Percentiles rank a stretch among this genome's conserved stretches.
Conservation (phyloP, 768 basidiomycete species). For the Panus rudis region DNA sequence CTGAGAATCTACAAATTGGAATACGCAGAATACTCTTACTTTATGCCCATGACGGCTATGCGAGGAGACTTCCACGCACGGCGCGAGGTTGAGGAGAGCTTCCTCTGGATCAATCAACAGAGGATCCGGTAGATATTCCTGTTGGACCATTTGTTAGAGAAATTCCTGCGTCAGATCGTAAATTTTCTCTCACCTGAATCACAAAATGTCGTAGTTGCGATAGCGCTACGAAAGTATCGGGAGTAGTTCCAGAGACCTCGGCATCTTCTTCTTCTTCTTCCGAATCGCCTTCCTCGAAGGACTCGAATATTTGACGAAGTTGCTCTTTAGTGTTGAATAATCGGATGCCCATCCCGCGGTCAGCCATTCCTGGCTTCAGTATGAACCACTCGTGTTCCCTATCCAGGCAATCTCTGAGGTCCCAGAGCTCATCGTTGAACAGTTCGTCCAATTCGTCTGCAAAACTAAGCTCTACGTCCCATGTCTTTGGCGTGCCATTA, state of each 20-base stretch:
- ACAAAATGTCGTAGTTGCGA: slow-evolving; percentile 95
- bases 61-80: too few relatives aligned
- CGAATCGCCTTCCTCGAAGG: slow-evolving; percentile 63
- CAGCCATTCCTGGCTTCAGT: slow-evolving; percentile 95
- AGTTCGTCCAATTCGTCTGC: slow-evolving; percentile 93
- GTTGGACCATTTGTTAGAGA: not conserved
- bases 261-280: slow-evolving; percentile 33
- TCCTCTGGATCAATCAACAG: slow-evolving; percentile 69
- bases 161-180: not conserved
- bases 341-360: slow-evolving; percentile 91
- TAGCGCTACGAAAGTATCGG: slow-evolving; percentile 56
- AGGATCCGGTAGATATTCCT: slow-evolving; percentile 85
- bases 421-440: slow-evolving; percentile 90
- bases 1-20: slow-evolving; percentile 5
- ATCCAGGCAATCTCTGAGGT: slow-evolving; percentile 61
- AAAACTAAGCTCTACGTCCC: slow-evolving; percentile 80
- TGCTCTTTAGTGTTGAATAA: slow-evolving; percentile 75
- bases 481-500: slow-evolving; percentile 61
- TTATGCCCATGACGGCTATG: too few relatives aligned
- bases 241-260: slow-evolving; percentile 20
- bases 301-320: slow-evolving; percentile 68
- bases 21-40: slow-evolving; percentile 2
- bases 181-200: slow-evolving; percentile 60
- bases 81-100: too few relatives aligned
- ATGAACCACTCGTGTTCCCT: slow-evolving; percentile 68